Evolutionary conservation across 2,329 filamentous ascomycete genomes (phyloP).

Genomic region (Arachnomyces sp.): DNA sequence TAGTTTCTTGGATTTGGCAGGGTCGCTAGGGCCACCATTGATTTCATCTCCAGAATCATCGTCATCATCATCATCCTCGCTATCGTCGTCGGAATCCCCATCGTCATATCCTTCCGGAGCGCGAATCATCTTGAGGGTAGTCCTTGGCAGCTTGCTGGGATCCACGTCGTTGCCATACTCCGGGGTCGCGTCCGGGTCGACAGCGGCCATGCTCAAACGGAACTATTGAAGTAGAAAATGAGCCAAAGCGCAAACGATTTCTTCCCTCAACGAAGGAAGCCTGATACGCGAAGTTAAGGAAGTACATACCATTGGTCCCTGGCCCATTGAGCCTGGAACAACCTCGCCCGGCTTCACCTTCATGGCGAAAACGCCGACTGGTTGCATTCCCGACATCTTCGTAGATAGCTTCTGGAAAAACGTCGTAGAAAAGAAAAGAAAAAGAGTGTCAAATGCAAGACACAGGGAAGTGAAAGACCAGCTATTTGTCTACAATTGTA

Average conservation of each 20-base stretch:
- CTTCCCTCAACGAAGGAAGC: conserved; percentile 19
- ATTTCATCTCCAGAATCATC: conserved; percentile 61
- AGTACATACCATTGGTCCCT: conserved; percentile 71
- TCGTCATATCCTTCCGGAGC: conserved; percentile 54
- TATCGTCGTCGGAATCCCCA: conserved; percentile 60
- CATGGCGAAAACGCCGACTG: conserved; percentile 83
- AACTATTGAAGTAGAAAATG: conserved; percentile 51
- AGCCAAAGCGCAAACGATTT: neutral
- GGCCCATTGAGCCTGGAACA: conserved; percentile 69
- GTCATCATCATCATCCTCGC: conserved; percentile 44
- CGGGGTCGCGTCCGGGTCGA: conserved; percentile 76
- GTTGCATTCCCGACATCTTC: conserved; percentile 43
- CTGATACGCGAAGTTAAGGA: conserved; percentile 1
- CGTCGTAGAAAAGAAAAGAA: too few relatives aligned
- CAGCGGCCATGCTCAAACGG: conserved; percentile 96
- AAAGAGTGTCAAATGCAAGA: too few relatives aligned
- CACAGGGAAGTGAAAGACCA: too few relatives aligned
- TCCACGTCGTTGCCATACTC: conserved; percentile 59
- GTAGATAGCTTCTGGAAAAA: too few relatives aligned
- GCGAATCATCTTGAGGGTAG: conserved; percentile 87
- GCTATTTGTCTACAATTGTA: too few relatives aligned
- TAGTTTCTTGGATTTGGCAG: conserved; percentile 80
- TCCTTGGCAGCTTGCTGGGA: conserved; percentile 58
- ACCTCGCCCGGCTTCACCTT: conserved; percentile 80
- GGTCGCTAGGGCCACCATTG: conserved; percentile 88